Base-by-base conservation (phyloP, 768 basidiomycete species). In the Crucibulum laeve region DNA sequence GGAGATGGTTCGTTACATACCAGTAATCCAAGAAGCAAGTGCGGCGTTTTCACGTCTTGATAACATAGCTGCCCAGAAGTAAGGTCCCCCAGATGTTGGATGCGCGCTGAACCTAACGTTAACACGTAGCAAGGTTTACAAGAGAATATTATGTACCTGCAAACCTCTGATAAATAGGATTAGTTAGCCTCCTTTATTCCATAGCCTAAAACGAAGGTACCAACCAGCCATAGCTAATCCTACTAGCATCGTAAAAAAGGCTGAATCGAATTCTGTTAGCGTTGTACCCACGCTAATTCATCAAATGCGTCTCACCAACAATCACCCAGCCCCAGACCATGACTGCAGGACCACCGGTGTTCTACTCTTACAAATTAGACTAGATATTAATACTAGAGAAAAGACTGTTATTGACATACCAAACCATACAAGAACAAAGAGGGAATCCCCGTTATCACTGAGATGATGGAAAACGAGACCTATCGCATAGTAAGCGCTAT, bases 41-140 rank as follows among this genome's bases (percentile, higher is more conserved):
- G 84, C 66, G 3, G 83, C 83, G 26, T 73, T 60, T 50, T 74
- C 51, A 1, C 75, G 77, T 42, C 67, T 65, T 1, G 82, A 79
- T 1, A 88, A 61, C 77, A 87, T 84, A 1, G 85, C 84, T n/a
- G 84, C 80, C 87, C 86, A 87, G 60, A 81, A 87, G 53, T 87
- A 87, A 0, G 87, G 85, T 0, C 85, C 85, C 4, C 85, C 83
- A 38, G 77, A 81, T 2, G 82, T 84, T 4, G 81, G 83, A 63
- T 80, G 82, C 2, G 83, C 80, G 48, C 81, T 84, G 47, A 65
- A 70, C 24, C 69, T 5, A 40, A 19, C 28, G 7, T 21, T 13
- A 32, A 33, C 47, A 14, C 21, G 43, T 22, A 11, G 34, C 18
- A 24, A 28, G 43, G 26, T 11, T 15, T 8, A 18, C 25, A 13